Evolutionary conservation across 768 basidiomycete species (phyloP).

Genomic region (Cystobasidium tubakii): DNA sequence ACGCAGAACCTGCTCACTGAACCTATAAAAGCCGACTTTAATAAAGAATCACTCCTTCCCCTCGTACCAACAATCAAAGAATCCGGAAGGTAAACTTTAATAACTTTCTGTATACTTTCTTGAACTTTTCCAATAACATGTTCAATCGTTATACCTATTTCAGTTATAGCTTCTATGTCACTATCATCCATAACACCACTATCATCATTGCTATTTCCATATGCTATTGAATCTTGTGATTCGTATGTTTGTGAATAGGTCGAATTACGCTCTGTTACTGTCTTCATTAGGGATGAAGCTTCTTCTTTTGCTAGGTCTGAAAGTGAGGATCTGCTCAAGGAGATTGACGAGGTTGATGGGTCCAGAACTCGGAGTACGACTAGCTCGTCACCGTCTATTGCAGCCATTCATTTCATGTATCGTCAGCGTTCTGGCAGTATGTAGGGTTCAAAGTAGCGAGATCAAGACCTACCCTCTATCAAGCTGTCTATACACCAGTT

Average conservation of each 20-base stretch:
- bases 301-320: constrained; percentile 70
- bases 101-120: constrained; percentile 64
- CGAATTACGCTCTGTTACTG: constrained; percentile 72
- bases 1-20: constrained; percentile 57
- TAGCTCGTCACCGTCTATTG: constrained; percentile 73
- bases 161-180: not conserved
- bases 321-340: constrained; percentile 33
- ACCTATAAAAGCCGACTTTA: constrained; percentile 58
- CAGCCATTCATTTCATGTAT: constrained; percentile 50
- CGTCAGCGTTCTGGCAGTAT: not conserved
- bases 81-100: constrained; percentile 67
- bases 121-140: constrained; percentile 87
- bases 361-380: constrained; percentile 87
- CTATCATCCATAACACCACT: not conserved
- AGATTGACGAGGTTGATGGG: constrained; percentile 54
- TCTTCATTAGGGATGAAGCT: constrained; percentile 71
- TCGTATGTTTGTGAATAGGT: constrained; percentile 53
- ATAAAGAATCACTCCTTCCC: constrained; percentile 57
- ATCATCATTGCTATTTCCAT: constrained; percentile 15
- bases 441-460: not conserved
- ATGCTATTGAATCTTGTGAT: not conserved
- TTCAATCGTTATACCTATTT: constrained; percentile 87
- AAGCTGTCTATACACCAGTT: constrained; percentile 87
- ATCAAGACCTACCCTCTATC: constrained; percentile 49
- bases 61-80: constrained; percentile 87